These are phyloP conservation scores for Aspergillus pseudoglaucus DNA, from an alignment of 2,329 filamentous ascomycete genomes.

Conservation along the genomic window DNA sequence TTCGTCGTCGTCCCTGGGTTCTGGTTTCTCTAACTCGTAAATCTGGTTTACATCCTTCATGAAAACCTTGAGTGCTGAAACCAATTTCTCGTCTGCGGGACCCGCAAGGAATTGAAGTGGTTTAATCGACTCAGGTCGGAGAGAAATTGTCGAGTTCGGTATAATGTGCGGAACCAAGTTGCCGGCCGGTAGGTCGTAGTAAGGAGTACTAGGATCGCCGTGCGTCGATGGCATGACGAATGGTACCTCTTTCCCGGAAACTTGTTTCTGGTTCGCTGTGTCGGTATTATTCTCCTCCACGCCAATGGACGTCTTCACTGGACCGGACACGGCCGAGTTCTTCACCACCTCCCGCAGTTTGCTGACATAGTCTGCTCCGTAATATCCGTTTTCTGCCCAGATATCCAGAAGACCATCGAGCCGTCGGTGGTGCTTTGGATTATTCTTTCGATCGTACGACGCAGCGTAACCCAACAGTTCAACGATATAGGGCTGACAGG, in stretches of 20 bases:
- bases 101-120: slow-evolving; percentile 65
- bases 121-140: slow-evolving; percentile 64
- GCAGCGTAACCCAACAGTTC: slow-evolving; percentile 56
- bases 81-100: slow-evolving; percentile 60
- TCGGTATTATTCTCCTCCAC: slow-evolving; percentile 17
- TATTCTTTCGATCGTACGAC: slow-evolving; percentile 49
- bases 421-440: slow-evolving; percentile 61
- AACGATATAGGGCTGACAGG: slow-evolving; percentile 54
- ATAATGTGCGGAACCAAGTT: slow-evolving; percentile 75
- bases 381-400: slow-evolving; percentile 65
- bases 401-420: slow-evolving; percentile 58
- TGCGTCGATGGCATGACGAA: slow-evolving; percentile 70
- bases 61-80: slow-evolving; percentile 62
- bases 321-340: slow-evolving; percentile 32
- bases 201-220: slow-evolving; percentile 65
- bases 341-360: slow-evolving; percentile 56
- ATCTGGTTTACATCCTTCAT: slow-evolving; percentile 64
- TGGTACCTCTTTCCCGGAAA: slow-evolving; percentile 44
- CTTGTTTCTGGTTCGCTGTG: slow-evolving; percentile 39
- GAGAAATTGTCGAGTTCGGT: slow-evolving; percentile 66
- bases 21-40: slow-evolving; percentile 49
- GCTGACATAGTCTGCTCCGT: slow-evolving; percentile 47
- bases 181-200: slow-evolving; percentile 75
- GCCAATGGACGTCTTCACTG: slow-evolving; percentile 23
- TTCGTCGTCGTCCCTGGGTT: slow-evolving; percentile 41